phyloP scores from a whole-genome alignment of 2,329 filamentous ascomycete genomes.

The Penicillium sp. region DNA sequence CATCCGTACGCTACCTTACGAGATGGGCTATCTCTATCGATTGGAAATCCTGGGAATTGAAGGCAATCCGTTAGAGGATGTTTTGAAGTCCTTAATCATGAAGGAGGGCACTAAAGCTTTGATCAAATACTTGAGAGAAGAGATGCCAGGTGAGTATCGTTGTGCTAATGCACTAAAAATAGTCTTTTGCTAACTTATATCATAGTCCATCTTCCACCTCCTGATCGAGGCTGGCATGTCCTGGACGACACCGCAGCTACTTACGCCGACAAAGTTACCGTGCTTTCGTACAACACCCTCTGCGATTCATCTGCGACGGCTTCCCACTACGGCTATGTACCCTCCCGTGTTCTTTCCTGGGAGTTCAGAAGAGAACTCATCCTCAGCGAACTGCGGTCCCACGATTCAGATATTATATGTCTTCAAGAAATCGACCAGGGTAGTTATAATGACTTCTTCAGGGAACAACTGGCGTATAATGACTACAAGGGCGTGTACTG shows the following conservation, averaged over 20 bases:
- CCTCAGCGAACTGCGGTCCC: conserved; percentile 76
- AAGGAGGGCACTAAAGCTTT: conserved; percentile 86
- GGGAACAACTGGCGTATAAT: conserved; percentile 79
- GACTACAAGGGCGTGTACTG: conserved; percentile 96
- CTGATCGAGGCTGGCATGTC: conserved; percentile 76
- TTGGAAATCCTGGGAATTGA: conserved; percentile 90
- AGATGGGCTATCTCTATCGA: conserved; percentile 86
- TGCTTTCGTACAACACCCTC: conserved; percentile 93
- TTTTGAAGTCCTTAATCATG: conserved; percentile 79
- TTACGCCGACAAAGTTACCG: conserved; percentile 71
- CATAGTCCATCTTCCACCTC: conserved; percentile 76
- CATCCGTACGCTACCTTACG: conserved; percentile 78
- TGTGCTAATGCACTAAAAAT: no score
- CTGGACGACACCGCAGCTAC: conserved; percentile 61
- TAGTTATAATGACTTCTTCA: conserved; percentile 89
- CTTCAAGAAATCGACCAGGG: conserved; percentile 93
- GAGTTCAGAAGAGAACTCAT: conserved; percentile 84
- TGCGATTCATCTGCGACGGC: conserved; percentile 91
- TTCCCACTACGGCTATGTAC: conserved; percentile 87
- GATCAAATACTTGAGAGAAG: conserved; percentile 81
- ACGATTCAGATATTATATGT: conserved; percentile 87
- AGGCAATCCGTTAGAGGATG: conserved; percentile 81
- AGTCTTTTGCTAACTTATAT: neutral
- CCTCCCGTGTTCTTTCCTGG: conserved; percentile 81
- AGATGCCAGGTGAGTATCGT: conserved; percentile 74